Evolutionary conservation across 2,329 filamentous ascomycete genomes (phyloP).

Genomic region (Aspergillus costaricaensis): DNA sequence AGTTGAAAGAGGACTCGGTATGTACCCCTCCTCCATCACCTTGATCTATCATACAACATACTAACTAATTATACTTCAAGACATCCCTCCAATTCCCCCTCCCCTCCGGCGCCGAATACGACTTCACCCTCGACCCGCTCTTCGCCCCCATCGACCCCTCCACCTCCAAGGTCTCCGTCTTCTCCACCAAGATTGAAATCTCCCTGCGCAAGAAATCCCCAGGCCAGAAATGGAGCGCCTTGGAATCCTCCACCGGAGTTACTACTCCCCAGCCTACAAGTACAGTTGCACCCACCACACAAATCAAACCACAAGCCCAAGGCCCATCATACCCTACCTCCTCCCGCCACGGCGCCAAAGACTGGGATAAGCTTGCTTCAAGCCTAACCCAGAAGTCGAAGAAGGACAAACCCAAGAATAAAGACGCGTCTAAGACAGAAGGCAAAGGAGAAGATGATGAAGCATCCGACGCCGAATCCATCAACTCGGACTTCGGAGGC

Average conservation of each 20-base stretch:
- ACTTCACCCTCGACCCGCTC: conserved; percentile 66
- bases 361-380: conserved; percentile 81
- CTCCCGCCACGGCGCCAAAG: conserved; percentile 76
- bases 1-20: conserved; percentile 54
- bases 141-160: conserved; percentile 65
- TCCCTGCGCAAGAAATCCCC: conserved; percentile 66
- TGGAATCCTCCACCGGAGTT: conserved; percentile 52
- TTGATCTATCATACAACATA: background rate
- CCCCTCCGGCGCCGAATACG: conserved; percentile 55
- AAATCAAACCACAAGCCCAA: conserved; percentile 8
- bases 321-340: conserved; percentile 80
- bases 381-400: conserved; percentile 47
- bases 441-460: conserved; percentile 32
- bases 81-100: conserved; percentile 63
- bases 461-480: conserved; percentile 52
- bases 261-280: conserved; percentile 28
- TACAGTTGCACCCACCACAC: conserved; percentile 17
- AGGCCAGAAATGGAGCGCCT: conserved; percentile 67
- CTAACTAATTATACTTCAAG: conserved; percentile 30
- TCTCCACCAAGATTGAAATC: conserved; percentile 79
- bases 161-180: conserved; percentile 64
- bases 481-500: conserved; percentile 47
- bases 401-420: conserved; percentile 31
- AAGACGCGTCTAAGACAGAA: no score
- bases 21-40: conserved; percentile 20